Evolutionary conservation across 208 protist genomes (phyloP).

Genomic region (Trypanosomatidae sp.): DNA sequence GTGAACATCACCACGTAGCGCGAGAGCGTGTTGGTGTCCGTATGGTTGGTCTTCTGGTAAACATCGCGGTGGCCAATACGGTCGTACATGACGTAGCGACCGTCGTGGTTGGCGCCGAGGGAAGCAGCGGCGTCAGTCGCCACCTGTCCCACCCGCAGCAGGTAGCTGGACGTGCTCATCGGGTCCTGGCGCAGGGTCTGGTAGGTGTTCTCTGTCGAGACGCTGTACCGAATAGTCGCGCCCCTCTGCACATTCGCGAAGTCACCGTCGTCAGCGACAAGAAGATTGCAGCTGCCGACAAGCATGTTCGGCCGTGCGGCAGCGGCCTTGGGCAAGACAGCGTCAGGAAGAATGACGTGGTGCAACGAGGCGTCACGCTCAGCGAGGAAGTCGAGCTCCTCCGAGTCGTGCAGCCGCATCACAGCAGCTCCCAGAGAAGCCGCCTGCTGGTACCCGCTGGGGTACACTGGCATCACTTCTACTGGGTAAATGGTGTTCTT

Average conservation of each 20-base stretch:
- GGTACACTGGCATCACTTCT: conserved; percentile 74
- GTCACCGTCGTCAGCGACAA: conserved; percentile 51
- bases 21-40: conserved; percentile 41
- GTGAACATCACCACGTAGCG: conserved; percentile 69
- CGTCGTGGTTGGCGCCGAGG: conserved; percentile 41
- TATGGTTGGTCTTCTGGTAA: conserved; percentile 67
- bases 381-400: conserved; percentile 46
- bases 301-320: conserved; percentile 59
- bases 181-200: conserved; percentile 52
- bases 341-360: conserved; percentile 66
- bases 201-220: conserved; percentile 65
- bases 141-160: conserved; percentile 34
- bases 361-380: conserved; percentile 51
- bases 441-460: conserved; percentile 41
- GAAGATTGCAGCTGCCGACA: conserved; percentile 62
- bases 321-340: conserved; percentile 32
- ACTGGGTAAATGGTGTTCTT: conserved; percentile 65
- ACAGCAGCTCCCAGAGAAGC: conserved; percentile 23
- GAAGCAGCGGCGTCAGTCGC: conserved; percentile 19
- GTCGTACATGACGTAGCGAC: conserved; percentile 62
- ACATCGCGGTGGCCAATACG: conserved; percentile 57
- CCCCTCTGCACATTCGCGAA: conserved; percentile 17
- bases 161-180: conserved; percentile 72
- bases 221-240: conserved; percentile 43
- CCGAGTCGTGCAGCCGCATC: conserved; percentile 17